These are phyloP conservation scores for Penicillium rolfsii DNA, from an alignment of 2,329 filamentous ascomycete genomes.

Conservation along the genomic window DNA sequence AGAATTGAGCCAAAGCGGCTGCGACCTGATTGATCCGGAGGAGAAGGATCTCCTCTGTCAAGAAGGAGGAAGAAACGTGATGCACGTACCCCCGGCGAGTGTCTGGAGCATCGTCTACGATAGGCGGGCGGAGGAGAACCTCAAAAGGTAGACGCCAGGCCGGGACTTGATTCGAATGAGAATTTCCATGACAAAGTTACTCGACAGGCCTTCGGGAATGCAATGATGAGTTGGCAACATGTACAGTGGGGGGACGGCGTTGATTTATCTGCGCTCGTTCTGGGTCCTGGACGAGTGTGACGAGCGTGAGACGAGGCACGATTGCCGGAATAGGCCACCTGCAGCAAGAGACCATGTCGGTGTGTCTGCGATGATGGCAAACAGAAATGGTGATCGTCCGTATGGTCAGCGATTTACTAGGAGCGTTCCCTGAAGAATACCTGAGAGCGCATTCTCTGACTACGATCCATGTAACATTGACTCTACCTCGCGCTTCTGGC, in stretches of 20 bases:
- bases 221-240: slow-evolving; percentile 75
- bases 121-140: neutral
- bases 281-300: slow-evolving; percentile 8
- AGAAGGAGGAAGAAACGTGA: slow-evolving; percentile 4
- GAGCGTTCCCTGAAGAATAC: neutral
- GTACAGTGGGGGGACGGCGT: slow-evolving; percentile 46
- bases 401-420: neutral
- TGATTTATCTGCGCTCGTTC: slow-evolving; percentile 19
- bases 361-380: neutral
- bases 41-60: neutral
- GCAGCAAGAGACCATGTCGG: slow-evolving; percentile 16
- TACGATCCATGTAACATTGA: neutral
- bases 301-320: slow-evolving; percentile 13
- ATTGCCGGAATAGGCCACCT: slow-evolving; percentile 28
- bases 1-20: neutral
- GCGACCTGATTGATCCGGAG: slow-evolving; percentile 1
- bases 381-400: neutral
- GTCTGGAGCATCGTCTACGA: neutral
- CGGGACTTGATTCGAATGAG: slow-evolving; percentile 1
- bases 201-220: slow-evolving; percentile 58
- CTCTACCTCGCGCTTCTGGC: neutral
- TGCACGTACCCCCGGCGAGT: slow-evolving; percentile 15
- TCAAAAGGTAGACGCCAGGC: neutral
- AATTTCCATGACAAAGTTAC: slow-evolving; percentile 21
- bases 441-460: neutral